These are phyloP conservation scores for Scopulariopsis brevicaulis DNA, from an alignment of 2,329 filamentous ascomycete species.

Conservation along the genomic window DNA sequence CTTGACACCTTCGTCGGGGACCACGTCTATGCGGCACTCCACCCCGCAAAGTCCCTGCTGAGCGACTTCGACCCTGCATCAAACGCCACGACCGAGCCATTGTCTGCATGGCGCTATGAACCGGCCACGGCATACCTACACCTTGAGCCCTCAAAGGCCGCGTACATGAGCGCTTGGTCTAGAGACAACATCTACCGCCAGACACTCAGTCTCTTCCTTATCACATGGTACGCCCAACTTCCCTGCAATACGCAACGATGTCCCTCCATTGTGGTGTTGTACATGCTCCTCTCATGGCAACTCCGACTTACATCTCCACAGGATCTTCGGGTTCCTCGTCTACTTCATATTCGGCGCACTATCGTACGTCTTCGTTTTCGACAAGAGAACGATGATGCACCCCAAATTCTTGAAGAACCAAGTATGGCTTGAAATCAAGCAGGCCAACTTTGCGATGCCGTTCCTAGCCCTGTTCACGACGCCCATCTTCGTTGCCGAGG, in stretches of 20 bases:
- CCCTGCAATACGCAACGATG: not conserved
- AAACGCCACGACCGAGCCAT: constrained; percentile 42
- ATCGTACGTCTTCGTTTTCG: constrained; percentile 83
- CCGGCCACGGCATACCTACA: constrained; percentile 61
- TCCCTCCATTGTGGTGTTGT: not conserved
- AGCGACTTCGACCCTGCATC: constrained; percentile 38
- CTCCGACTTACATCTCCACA: constrained; percentile 21
- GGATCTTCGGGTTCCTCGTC: constrained; percentile 72
- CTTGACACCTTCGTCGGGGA: constrained; percentile 76
- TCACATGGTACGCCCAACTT: constrained; percentile 60
- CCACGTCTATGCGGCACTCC: constrained; percentile 58
- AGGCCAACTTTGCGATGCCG: constrained; percentile 67
- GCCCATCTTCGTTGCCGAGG: constrained; percentile 71
- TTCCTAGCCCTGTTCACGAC: constrained; percentile 73
- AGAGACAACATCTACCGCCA: constrained; percentile 73
- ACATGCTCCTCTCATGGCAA: constrained; percentile 1
- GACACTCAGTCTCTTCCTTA: constrained; percentile 62
- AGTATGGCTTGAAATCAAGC: constrained; percentile 72
- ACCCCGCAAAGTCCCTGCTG: constrained; percentile 47
- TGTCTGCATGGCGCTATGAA: constrained; percentile 56
- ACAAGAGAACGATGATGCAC: constrained; percentile 79
- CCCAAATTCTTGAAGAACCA: constrained; percentile 95
- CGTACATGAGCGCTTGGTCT: constrained; percentile 67
- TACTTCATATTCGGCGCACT: constrained; percentile 79
- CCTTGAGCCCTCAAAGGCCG: constrained; percentile 60